Conservation (phyloP, 139 green algal species). For the Micractinium sp. region DNA sequence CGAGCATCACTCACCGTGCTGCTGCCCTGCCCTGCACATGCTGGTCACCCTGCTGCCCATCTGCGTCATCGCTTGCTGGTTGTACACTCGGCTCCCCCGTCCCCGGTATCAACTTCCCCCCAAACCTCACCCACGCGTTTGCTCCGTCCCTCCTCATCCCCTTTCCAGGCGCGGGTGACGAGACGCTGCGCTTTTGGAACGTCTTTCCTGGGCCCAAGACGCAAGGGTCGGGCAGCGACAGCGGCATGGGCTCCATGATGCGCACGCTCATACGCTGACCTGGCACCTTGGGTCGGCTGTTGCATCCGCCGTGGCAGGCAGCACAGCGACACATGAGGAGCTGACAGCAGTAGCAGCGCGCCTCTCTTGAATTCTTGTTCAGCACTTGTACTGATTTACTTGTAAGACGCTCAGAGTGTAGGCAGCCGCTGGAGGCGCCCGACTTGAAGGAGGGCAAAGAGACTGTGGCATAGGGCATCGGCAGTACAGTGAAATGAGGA, state of each 20-base stretch:
- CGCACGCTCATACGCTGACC: slow-evolving; percentile 73
- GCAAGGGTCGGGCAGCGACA: slow-evolving; percentile 44
- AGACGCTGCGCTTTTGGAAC: slow-evolving; percentile 97
- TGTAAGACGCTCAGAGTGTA: too few species aligned
- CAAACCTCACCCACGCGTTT: neutral
- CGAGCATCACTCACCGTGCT: neutral
- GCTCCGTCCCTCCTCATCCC: neutral
- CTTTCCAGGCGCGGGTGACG: slow-evolving; percentile 75
- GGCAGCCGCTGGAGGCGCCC: too few species aligned
- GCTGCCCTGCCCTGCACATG: neutral
- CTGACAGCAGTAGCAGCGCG: too few species aligned
- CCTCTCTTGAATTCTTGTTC: too few species aligned
- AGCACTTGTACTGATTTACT: too few species aligned
- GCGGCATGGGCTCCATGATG: slow-evolving; percentile 62
- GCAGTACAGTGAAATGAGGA: too few species aligned
- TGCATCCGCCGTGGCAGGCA: too few species aligned
- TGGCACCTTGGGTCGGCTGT: neutral
- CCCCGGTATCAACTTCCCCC: too few species aligned
- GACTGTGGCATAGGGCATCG: too few species aligned
- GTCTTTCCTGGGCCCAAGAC: slow-evolving; percentile 83
- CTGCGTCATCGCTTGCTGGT: neutral
- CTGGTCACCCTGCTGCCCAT: neutral
- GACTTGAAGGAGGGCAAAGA: too few species aligned
- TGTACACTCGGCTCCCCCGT: neutral
- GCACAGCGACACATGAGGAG: too few species aligned